Evolutionary conservation across 352 stramenopile species (phyloP), one percentile per base, ranked within the genome.

Genomic region (Aphanomyces cochlioides): DNA sequence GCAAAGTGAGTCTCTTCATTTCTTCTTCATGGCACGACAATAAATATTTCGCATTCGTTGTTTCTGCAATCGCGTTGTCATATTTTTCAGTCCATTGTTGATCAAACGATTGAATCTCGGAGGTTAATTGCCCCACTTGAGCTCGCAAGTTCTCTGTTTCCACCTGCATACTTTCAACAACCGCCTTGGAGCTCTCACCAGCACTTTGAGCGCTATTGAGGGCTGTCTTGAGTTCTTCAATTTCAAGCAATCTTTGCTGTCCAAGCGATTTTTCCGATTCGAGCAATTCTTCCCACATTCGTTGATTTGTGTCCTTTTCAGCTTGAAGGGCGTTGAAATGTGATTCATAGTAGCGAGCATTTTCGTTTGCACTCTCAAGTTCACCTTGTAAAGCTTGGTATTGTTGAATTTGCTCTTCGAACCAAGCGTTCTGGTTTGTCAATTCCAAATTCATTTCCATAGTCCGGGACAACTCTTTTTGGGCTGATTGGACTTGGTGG

Each of bases 381-480:
- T 63, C 19, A 15, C 45, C 28, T 15, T 63, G 15, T 21, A 63
- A 17, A 15, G n/a, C n/a, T 37, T 63, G 19, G 56, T 63, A 38
- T 4, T 41, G 34, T 63, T 63, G 56, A 40, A 38, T 17, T 61
- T 92, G 81, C 38, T 92, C 85, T 67, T 95, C 87, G 0, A 95
- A 76, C 78, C 78, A 90, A 47, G 80, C 81, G 71, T 92, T 93
- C 34, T 80, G 87, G 64, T 88, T 89, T 72, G 80, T 92, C 53
- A 95, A 66, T 37, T 91, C 81, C 36, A 92, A 70, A 47, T 93
- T 93, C 60, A 95, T 57, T 28, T 93, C 82, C 85, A 95, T 92
- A 4, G 85, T 82, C 19, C 92, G 82, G n/a, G 84, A 90, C 6
- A 95, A 73, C 67, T 93, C 85, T 39, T 77, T 79, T 69, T 95